Evolutionary conservation across 768 basidiomycete species (phyloP).

Genomic region (Gymnopilus junonius): DNA sequence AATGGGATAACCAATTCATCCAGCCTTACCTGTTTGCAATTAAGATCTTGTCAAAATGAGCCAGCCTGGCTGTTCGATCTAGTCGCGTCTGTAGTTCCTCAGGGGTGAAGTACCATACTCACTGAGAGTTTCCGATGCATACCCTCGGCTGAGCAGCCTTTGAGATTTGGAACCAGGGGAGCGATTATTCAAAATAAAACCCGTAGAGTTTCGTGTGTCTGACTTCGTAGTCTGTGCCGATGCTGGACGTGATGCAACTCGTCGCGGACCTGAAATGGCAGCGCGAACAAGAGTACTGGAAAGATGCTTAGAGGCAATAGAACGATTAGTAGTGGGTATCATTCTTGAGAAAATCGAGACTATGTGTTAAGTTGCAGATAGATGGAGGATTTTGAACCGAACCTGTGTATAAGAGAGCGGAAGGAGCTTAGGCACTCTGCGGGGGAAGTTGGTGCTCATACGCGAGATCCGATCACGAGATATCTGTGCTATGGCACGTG

Average conservation of each 20-base stretch:
- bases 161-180: neutral
- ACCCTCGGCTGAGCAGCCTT: conserved; percentile 15
- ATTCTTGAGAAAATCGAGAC: conserved; percentile 17
- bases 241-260: conserved; percentile 19
- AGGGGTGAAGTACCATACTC: conserved; percentile 4
- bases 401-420: neutral
- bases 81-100: neutral
- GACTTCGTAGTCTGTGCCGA: neutral
- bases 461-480: conserved; percentile 22
- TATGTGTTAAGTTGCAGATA: neutral
- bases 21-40: conserved; percentile 80
- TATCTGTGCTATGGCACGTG: neutral
- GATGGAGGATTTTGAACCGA: neutral
- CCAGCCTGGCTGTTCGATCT: conserved; percentile 21
- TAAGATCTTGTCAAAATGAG: conserved; percentile 89
- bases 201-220: neutral
- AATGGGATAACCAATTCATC: neutral
- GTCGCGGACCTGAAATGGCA: conserved; percentile 10
- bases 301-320: conserved; percentile 31
- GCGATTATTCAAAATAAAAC: neutral
- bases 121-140: conserved; percentile 36
- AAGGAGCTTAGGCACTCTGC: neutral
- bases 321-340: conserved; percentile 41
- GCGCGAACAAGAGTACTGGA: conserved; percentile 24
- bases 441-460: conserved; percentile 2